These are phyloP conservation scores for Saururus chinensis DNA, from an alignment of 164 flowering plant genomes.

Conservation along the genomic window DNA sequence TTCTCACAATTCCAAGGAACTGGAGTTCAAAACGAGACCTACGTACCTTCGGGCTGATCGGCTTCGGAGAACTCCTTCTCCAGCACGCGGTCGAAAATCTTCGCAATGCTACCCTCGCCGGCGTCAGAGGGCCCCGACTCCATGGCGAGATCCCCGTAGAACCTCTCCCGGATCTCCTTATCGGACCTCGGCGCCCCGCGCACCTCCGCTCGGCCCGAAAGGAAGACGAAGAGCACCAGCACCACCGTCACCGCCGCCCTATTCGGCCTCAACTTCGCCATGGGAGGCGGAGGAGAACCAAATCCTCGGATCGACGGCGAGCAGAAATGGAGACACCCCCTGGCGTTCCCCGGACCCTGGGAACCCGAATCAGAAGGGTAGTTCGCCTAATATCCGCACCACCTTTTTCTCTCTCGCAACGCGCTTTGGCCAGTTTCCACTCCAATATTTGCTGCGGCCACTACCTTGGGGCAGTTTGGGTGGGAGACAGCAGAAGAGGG, in stretches of 20 bases:
- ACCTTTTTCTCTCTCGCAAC: too few relatives aligned
- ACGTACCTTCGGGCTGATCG: slow-evolving; percentile 75
- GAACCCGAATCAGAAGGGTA: not conserved
- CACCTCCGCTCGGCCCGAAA: not conserved
- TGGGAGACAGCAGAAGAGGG: slow-evolving; percentile 43
- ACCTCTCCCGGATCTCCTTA: slow-evolving; percentile 62
- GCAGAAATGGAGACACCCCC: not conserved
- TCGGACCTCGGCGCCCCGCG: slow-evolving; percentile 44
- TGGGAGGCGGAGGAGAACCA: too few relatives aligned
- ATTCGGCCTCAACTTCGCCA: not conserved
- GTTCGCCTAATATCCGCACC: not conserved
- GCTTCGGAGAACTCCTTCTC: slow-evolving; percentile 90
- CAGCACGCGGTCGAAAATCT: slow-evolving; percentile 84
- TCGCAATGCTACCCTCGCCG: slow-evolving; percentile 63
- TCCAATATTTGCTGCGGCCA: not conserved
- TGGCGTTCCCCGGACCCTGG: too few relatives aligned
- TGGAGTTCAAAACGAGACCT: not conserved
- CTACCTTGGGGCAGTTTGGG: slow-evolving; percentile 41
- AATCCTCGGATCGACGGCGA: not conserved
- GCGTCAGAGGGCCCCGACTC: slow-evolving; percentile 46
- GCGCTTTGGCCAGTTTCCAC: too few relatives aligned
- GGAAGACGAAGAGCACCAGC: not conserved
- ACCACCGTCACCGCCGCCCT: not conserved
- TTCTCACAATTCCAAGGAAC: not conserved
- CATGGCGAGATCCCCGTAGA: slow-evolving; percentile 54